Conservation (phyloP, 495 filamentous ascomycete genomes). For the Saxispiralis lemnorum region DNA sequence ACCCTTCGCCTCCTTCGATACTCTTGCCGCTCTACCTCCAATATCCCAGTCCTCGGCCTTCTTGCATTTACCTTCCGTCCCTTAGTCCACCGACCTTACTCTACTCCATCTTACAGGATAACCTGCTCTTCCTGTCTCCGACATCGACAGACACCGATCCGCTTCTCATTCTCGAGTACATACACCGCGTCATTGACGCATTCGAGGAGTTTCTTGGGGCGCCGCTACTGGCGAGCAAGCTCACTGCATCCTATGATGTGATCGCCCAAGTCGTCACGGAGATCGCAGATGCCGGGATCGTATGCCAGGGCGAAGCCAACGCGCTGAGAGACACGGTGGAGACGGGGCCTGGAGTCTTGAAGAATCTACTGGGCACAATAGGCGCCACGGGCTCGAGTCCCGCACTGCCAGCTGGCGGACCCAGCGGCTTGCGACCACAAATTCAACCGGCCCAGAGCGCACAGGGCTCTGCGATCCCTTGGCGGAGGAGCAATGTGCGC, state of each 20-base stretch:
- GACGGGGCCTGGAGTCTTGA: slow-evolving; percentile 63
- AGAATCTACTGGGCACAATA: slow-evolving; percentile 76
- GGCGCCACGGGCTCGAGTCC: slow-evolving; percentile 51
- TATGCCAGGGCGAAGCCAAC: slow-evolving; percentile 85
- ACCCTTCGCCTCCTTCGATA: slow-evolving; percentile 57
- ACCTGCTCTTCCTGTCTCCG: slow-evolving; percentile 72
- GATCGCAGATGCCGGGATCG: slow-evolving; percentile 88
- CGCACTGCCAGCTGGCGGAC: slow-evolving; percentile 2
- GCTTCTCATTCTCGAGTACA: slow-evolving; percentile 86
- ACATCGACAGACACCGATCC: slow-evolving; percentile 72
- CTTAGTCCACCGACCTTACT: slow-evolving; percentile 73
- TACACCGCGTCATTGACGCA: slow-evolving; percentile 82
- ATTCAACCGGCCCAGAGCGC: slow-evolving; percentile 2
- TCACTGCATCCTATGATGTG: slow-evolving; percentile 82
- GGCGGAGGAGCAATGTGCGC: slow-evolving; percentile 78
- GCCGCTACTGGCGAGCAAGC: slow-evolving; percentile 68
- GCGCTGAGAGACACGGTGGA: slow-evolving; percentile 81
- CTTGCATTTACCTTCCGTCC: slow-evolving; percentile 66
- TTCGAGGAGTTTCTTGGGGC: slow-evolving; percentile 88
- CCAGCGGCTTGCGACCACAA: slow-evolving; percentile 11
- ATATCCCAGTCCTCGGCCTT: slow-evolving; percentile 66
- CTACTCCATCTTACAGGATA: slow-evolving; percentile 72
- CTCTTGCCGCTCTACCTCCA: slow-evolving; percentile 77
- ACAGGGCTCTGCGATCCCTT: slow-evolving; percentile 45
- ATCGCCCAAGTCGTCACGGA: slow-evolving; percentile 84